Base-by-base conservation (phyloP, 164 flowering plant species). In the Umbilicus rupestris region DNA sequence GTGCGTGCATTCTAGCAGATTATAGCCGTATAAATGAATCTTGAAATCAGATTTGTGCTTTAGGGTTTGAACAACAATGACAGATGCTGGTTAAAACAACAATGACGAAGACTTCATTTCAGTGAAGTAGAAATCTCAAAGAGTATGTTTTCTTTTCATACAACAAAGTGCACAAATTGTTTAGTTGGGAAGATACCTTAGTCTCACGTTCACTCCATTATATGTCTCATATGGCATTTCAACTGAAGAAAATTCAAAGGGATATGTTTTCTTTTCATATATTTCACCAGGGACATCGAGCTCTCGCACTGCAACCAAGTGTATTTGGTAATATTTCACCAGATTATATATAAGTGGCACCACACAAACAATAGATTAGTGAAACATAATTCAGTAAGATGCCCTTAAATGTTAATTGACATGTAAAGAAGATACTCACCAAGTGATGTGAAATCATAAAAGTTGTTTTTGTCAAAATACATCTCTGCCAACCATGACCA, bases 221-320 rank as follows among this genome's bases (percentile, higher is more conserved):
- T 94, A 89, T 55, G 98, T 81, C 76, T 94, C 98, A 70, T 85
- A 89, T 45, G 98, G 95, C 98, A 94, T 93, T 80, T 93, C 98
- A 73, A 93, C 98, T 0, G 95, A 84, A 45, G 98, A 90, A 78
- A 94, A 94, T 66, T 94, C 98, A 80, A 94, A 94, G 16, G 95
- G 89, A 66, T 84, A 94, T 57, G 88, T 78, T 78, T 94, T 94
- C 74, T 76, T 85, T 79, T 94, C 98, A 76, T 94, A 91, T 45
- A 94, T 79, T 8, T 94, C 98, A 73, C 98, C 96, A 74, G 98
- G 98, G 69, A 94, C 90, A 81, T 93, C 98, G 70, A 93, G 76
- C 75, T 93, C 97, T 50, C 98, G 89, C 66, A 90, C 98, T 93
- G 83, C 76, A 82, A 35, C 70, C 46, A 45, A 47, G 64, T 37